Base-by-base conservation (phyloP, 202 grass and related monocot genomes). In the Zoysia matrella region DNA sequence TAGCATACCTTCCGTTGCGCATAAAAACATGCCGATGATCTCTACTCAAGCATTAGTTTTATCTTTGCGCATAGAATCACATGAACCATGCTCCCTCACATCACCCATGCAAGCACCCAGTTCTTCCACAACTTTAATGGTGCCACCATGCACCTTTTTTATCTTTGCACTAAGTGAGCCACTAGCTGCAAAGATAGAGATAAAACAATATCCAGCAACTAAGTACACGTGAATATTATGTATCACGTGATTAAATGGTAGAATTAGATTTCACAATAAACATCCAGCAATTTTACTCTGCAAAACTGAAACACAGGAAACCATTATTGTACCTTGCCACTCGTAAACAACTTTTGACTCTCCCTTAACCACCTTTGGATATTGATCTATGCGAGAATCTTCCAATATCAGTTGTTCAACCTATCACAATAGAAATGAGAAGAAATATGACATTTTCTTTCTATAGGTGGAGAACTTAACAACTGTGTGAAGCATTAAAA, bases 301-400 rank as follows among this genome's bases (percentile, higher is more conserved):
- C 14, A 16, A 16, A 57, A 57, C 6, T 18, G 55, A 58, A n/a
- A 57, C 7, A 60, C 16, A 7, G 57, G 57, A 60, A 30, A 3
- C 6, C n/a, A 60, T 30, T 6, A 30, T 60, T 73, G 30, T 93
- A 98, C 95, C 95, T 98, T 98, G 92, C 95, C 95, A 94, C 68
- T 98, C 92, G 11, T 88, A 76, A 51, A 98, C 92, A 74, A 91
- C 80, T 79, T 94, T 98, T 1, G 88, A 89, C 76, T 98, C 92
- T 94, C 92, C 92, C 86, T 94, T 98, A 54, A 98, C 55, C 68
- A 94, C 79, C 69, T 92, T 98, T 67, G 92, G 92, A 55, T 98
- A 93, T 64, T 93, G 95, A 76, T 92, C 88, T 76, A 94, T 94
- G 52, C 92, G 88, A 74, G 95, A 98, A 91, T 98, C 95, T 76